Percentiles rank a stretch among this genome's conserved stretches.
These are phyloP conservation scores for Luvunga scandens DNA, from an alignment of 345 rosid species.

Conservation along the genomic window DNA sequence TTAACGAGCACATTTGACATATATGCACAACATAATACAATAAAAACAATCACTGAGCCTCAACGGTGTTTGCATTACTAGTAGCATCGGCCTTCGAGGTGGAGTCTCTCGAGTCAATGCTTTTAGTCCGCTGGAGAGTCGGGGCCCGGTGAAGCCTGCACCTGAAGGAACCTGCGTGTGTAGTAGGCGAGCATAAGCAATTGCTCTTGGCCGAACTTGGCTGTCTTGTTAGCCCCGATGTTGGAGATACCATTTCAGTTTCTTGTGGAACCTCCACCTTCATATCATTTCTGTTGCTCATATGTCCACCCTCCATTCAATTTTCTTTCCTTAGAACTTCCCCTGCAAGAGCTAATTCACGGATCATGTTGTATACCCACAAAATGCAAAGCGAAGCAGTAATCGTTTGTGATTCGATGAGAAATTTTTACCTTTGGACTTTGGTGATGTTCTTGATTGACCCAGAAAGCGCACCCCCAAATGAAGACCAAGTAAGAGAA, in stretches of 20 bases:
- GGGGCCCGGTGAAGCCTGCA: constrained; percentile 54
- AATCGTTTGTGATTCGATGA: background rate
- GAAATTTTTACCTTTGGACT: background rate
- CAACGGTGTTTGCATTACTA: background rate
- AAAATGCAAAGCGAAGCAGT: background rate
- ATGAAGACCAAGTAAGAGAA: background rate
- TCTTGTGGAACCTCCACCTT: constrained; percentile 38
- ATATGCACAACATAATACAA: background rate
- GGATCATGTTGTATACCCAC: background rate
- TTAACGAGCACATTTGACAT: background rate
- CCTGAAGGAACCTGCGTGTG: constrained; percentile 67
- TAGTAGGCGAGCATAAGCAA: constrained; percentile 76
- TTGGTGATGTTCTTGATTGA: background rate
- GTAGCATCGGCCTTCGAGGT: constrained; percentile 24
- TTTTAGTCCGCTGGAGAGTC: constrained; percentile 51
- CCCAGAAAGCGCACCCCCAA: background rate
- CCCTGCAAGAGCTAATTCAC: background rate
- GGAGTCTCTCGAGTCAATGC: constrained; percentile 41
- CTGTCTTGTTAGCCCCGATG: constrained; percentile 44
- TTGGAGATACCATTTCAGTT: constrained; percentile 15
- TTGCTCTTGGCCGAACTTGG: constrained; percentile 46
- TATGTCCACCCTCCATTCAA: constrained; percentile 31
- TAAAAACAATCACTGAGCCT: constrained; percentile 5
- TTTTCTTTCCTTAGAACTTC: background rate
- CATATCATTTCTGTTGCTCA: constrained; percentile 23